Conservation (phyloP, 306 rosid species). For the Quercus gilva region DNA sequence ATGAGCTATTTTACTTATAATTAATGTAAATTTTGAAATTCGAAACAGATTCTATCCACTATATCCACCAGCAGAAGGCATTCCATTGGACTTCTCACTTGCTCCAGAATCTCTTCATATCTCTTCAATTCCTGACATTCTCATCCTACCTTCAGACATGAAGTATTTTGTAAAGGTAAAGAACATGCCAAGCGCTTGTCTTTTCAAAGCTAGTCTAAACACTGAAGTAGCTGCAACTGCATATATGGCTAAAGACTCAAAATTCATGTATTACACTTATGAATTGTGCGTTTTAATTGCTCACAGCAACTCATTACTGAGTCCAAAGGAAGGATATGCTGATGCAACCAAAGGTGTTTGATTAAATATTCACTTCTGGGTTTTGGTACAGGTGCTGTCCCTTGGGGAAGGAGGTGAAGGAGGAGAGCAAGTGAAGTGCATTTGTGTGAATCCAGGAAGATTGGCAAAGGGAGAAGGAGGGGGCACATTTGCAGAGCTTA, state of each 20-base stretch:
- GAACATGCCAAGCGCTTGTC: not conserved
- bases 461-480: slow-evolving; percentile 94
- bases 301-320: not conserved
- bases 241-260: not conserved
- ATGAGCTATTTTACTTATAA: slow-evolving; percentile 12
- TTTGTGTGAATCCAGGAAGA: slow-evolving; percentile 92
- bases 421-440: slow-evolving; percentile 44
- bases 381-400: slow-evolving; percentile 50
- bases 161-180: slow-evolving; percentile 80
- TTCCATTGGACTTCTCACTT: slow-evolving; percentile 86
- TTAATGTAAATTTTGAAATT: slow-evolving; percentile 4
- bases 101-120: slow-evolving; percentile 81
- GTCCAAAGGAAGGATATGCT: not conserved
- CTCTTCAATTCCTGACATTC: slow-evolving; percentile 68
- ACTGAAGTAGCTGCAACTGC: not conserved
- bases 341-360: not conserved
- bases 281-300: not conserved
- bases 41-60: slow-evolving; percentile 87
- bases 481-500: slow-evolving; percentile 85
- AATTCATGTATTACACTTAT: not conserved
- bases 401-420: slow-evolving; percentile 46
- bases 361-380: not conserved
- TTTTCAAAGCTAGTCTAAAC: not conserved
- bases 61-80: slow-evolving; percentile 80
- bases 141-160: slow-evolving; percentile 88